Percentiles rank a stretch among this genome's conserved stretches.
phyloP scores from a whole-genome alignment of 208 protist genomes.

The Herpetomonas samuelpessoai region DNA sequence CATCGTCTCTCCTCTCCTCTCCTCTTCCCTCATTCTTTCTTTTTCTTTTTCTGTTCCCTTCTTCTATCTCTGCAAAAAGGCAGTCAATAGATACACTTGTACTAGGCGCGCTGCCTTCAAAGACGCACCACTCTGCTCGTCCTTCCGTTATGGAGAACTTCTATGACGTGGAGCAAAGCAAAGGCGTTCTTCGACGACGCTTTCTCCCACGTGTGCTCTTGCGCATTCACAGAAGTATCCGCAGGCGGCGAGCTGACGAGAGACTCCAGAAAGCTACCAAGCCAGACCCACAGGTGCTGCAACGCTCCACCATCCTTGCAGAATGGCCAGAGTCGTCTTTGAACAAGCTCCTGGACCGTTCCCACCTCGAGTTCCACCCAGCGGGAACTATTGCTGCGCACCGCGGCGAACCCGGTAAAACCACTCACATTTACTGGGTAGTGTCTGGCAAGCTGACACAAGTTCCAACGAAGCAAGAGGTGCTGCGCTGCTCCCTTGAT shows the following conservation, averaged over 20 bases:
- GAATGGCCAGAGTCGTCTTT: slow-evolving; percentile 39
- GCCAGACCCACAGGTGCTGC: slow-evolving; percentile 22
- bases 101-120: too few relatives aligned
- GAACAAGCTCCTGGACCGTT: slow-evolving; percentile 23
- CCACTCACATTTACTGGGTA: slow-evolving; percentile 54
- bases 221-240: slow-evolving; percentile 5
- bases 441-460: slow-evolving; percentile 55
- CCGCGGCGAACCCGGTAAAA: slow-evolving; percentile 28
- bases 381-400: slow-evolving; percentile 42
- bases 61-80: slow-evolving; percentile 7
- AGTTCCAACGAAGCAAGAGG: slow-evolving; percentile 50
- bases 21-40: slow-evolving; percentile 1
- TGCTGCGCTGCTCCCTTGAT: slow-evolving; percentile 14
- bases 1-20: background rate
- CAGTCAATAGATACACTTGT: background rate
- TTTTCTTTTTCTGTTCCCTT: slow-evolving; percentile 8
- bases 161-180: background rate
- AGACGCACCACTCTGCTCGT: too few relatives aligned
- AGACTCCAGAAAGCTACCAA: background rate
- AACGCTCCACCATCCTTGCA: slow-evolving; percentile 23
- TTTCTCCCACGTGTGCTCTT: slow-evolving; percentile 3
- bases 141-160: too few relatives aligned
- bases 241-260: background rate
- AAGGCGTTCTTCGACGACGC: background rate
- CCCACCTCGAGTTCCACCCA: slow-evolving; percentile 20